These are phyloP conservation scores for Dichomitus squalens DNA, from an alignment of 1,284 basidiomycete genomes.

Conservation along the genomic window DNA sequence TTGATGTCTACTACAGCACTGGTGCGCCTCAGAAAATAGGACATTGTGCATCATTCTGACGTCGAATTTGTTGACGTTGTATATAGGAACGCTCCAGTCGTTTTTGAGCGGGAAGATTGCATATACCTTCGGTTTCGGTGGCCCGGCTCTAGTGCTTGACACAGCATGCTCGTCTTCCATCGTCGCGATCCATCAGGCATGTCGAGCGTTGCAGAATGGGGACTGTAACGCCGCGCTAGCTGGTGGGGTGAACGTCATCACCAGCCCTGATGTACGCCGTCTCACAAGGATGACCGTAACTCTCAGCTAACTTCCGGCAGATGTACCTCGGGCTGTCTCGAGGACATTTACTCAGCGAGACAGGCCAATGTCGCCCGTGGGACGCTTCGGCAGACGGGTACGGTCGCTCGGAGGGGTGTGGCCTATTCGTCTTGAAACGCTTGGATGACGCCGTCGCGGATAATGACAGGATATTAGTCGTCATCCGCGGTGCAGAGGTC, in stretches of 20 bases:
- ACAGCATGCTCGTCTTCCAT: slow-evolving; percentile 74
- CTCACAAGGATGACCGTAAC: too few relatives aligned
- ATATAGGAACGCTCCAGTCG: slow-evolving; percentile 61
- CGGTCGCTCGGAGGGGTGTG: slow-evolving; percentile 72
- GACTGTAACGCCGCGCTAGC: slow-evolving; percentile 72
- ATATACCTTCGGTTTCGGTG: slow-evolving; percentile 65
- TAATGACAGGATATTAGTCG: slow-evolving; percentile 64
- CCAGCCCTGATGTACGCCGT: slow-evolving; percentile 66
- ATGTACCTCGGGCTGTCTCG: slow-evolving; percentile 71
- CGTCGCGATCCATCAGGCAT: slow-evolving; percentile 69
- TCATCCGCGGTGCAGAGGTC: slow-evolving; percentile 68
- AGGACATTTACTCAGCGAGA: slow-evolving; percentile 67
- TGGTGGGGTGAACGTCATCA: slow-evolving; percentile 73
- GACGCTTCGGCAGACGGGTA: slow-evolving; percentile 75
- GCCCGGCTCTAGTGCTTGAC: slow-evolving; percentile 70
- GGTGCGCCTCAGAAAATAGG: slow-evolving; percentile 55
- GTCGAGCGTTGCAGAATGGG: slow-evolving; percentile 57
- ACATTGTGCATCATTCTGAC: slow-evolving; percentile 11
- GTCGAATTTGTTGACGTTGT: not conserved
- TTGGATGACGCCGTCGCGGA: slow-evolving; percentile 64
- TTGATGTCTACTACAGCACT: slow-evolving; percentile 73
- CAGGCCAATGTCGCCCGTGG: slow-evolving; percentile 72
- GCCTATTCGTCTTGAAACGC: slow-evolving; percentile 71
- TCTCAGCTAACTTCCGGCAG: slow-evolving; percentile 37
- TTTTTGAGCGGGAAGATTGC: slow-evolving; percentile 75